Percentiles rank a stretch among this genome's conserved stretches.
Evolutionary conservation across 139 green algal species (phyloP).

Genomic region (Chlamydomonas applanata): DNA sequence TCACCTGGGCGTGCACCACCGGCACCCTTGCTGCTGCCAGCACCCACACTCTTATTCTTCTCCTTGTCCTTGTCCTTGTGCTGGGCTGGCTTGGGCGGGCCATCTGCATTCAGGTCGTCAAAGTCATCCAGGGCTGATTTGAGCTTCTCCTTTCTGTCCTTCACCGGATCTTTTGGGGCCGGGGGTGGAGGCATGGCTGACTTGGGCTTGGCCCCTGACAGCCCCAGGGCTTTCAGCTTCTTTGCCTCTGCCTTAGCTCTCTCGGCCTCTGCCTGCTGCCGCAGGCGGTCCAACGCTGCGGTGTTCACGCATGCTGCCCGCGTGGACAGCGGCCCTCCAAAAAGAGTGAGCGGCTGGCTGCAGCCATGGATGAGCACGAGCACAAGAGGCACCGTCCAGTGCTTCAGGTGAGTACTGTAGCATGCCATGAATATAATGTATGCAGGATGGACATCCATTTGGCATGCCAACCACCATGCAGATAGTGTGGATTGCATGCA

Average conservation of each 20-base stretch:
- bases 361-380: too few species aligned
- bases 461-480: too few species aligned
- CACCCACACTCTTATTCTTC: background rate
- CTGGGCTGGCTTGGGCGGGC: background rate
- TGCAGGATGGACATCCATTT: too few species aligned
- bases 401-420: too few species aligned
- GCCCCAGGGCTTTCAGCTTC: background rate
- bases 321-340: slow-evolving; percentile 22
- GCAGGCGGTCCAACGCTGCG: background rate
- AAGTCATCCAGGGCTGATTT: slow-evolving; percentile 15
- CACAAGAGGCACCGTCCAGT: too few species aligned
- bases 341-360: background rate
- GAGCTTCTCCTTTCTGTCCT: slow-evolving; percentile 8
- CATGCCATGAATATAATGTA: too few species aligned
- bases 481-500: too few species aligned
- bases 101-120: slow-evolving; percentile 17
- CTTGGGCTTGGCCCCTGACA: background rate
- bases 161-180: background rate
- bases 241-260: background rate
- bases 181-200: background rate
- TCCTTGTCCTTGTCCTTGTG: background rate
- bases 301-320: background rate
- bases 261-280: background rate
- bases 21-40: too few species aligned
- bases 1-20: too few species aligned